Evolutionary conservation across 768 basidiomycete species (phyloP).

Genomic region (Tylopilus vinaceipallidus): DNA sequence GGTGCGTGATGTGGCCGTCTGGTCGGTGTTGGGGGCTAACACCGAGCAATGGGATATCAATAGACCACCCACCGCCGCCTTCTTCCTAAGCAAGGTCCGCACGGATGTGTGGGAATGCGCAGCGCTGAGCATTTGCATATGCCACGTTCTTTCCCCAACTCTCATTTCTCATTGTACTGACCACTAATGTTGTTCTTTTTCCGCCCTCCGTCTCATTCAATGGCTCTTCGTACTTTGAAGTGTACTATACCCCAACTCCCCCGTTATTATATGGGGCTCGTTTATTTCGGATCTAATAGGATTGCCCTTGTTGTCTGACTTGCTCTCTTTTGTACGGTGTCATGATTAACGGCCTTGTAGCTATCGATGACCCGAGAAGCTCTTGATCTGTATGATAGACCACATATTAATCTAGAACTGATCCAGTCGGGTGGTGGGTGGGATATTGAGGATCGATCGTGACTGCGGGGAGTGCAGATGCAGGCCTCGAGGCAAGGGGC

Average conservation of each 20-base stretch:
- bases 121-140: not conserved
- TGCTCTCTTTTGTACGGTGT: not conserved
- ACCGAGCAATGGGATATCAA: not conserved
- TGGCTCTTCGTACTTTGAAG: not conserved
- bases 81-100: constrained; percentile 4
- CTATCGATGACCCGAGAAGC: not conserved
- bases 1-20: constrained; percentile 17
- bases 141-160: not conserved
- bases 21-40: not conserved
- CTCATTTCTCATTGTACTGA: not conserved
- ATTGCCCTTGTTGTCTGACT: not conserved
- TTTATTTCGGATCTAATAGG: not conserved
- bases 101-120: not conserved
- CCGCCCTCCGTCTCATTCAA: not conserved
- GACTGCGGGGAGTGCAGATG: not conserved
- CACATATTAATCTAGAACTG: constrained; percentile 8
- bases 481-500: constrained; percentile 15
- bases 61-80: constrained; percentile 12
- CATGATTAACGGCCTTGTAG: constrained; percentile 1
- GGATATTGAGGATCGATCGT: not conserved
- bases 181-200: not conserved
- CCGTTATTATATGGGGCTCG: not conserved
- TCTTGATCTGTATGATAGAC: constrained; percentile 7
- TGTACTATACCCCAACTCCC: constrained; percentile 1
- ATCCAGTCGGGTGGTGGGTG: not conserved